Evolutionary conservation across 1,284 basidiomycete species (phyloP).

Genomic region (Ceratobasidium sp.): DNA sequence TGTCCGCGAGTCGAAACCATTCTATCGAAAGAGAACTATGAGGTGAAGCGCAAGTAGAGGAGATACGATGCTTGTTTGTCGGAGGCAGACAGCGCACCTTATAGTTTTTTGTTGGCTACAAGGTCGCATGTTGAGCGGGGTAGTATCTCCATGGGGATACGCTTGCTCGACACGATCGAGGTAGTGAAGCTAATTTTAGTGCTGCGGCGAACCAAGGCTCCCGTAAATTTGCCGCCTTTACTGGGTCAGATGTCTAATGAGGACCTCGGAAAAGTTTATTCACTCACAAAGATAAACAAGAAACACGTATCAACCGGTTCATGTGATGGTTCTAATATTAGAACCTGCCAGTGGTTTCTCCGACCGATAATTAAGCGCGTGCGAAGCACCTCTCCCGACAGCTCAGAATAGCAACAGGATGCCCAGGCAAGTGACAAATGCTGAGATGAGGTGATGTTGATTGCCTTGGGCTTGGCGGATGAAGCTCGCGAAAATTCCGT

Average conservation of each 20-base stretch:
- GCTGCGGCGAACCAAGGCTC: background rate
- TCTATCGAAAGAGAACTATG: background rate
- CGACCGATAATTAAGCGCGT: background rate
- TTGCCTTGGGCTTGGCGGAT: background rate
- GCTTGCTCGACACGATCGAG: no score
- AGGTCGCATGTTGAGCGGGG: background rate
- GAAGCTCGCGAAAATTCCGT: background rate
- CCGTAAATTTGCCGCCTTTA: no score
- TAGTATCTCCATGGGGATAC: no score
- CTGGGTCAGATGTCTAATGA: background rate
- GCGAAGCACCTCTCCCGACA: background rate
- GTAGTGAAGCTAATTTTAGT: background rate
- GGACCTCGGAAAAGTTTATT: background rate
- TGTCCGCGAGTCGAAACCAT: constrained; percentile 23
- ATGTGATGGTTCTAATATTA: background rate
- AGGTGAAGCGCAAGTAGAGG: background rate
- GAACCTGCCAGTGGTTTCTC: background rate
- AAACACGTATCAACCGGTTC: background rate
- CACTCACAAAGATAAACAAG: background rate
- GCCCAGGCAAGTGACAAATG: background rate
- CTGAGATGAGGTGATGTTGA: background rate
- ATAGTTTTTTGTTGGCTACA: background rate
- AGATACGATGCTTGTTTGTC: no score
- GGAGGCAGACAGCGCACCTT: background rate
- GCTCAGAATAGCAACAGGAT: background rate